Base-by-base conservation (phyloP, 2,329 filamentous ascomycete species). In the Talaromyces albobiverticillius region DNA sequence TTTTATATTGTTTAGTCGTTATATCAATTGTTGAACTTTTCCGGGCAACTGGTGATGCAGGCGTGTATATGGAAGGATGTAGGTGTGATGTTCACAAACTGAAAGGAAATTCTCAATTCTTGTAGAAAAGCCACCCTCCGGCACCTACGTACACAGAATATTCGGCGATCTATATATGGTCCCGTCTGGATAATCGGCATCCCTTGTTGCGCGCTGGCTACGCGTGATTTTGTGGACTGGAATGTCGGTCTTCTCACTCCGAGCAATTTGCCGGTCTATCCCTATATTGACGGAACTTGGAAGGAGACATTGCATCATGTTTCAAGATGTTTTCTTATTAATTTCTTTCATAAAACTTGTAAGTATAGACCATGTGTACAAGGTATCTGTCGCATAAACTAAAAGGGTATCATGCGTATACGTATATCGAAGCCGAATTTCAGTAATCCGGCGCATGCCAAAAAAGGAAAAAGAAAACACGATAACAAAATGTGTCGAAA, bases 181-280 rank as follows among this genome's bases (percentile, higher is more conserved):
- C 16, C 20, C 36, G 36, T n/a, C n/a, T 38, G 16, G n/a, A 38
- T 10, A 22, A 42, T 43, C 38, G 18, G 2, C 38, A 51, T 51
- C 38, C 48, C 48, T 51, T 51, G 48, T 43, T 51, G 18, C 48
- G 48, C 48, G 48, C 26, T 31, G 14, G 29, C 22, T 50, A 51
- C 38, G 48, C 48, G 48, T 51, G 38, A 32, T n/a, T 31, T 41
- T 32, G 31, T 29, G 25, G 26, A 45, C 38, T 51, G 48, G 48
- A 51, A 50, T 50, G 47, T 50, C 36, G 34, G 16, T 13, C 34
- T 29, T 50, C 25, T 8, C 13, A 11, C 47, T 41, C 16, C 36
- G 47, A 31, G 26, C 25, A 31, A 31, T 22, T 40, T 40, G 11
- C 47, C 16, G 11, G 25, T 4, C 11, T 29, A 41, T 20, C 34